Evolutionary conservation across 768 basidiomycete species (phyloP), one percentile per base, ranked within the genome.

Genomic region (Strobilomyces confusus): DNA sequence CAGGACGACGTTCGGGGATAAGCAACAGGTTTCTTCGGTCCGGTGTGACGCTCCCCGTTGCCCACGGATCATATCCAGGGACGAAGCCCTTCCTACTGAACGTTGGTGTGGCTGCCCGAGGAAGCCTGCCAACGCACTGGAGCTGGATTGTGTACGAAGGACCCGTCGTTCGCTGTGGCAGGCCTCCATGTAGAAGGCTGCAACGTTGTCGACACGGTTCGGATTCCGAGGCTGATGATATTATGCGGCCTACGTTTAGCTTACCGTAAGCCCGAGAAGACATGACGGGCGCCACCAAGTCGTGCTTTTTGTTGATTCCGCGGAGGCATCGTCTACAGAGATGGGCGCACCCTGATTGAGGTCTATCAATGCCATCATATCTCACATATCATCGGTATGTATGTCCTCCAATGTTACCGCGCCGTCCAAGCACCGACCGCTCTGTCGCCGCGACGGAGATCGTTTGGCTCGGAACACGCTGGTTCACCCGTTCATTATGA

Each of bases 381-480:
- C 29, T 29, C 29, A 29, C 29, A 9, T 29, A 29, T 29, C 29
- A n/a, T n/a, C n/a, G n/a, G 29, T 8, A 29, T 17, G 34, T 55
- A 56, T 44, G 41, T 55, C 38, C 44, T 15, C 52, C 46, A 20
- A 57, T 40, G 17, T 53, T 52, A 4, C 57, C 63, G 60, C 44
- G 55, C 65, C 66, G 57, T 51, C 41, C 56, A 65, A 59, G 50
- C 52, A 44, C 66, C 66, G 40, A 46, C 15, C 25, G 40, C 20
- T 33, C 15, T 57, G 25, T 29, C 20, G 23, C 38, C n/a, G 29
- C 34, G 33, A 54, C 43, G 6, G 32, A 15, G 40, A 23, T 29
- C 23, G 9, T 9, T 22, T 9, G n/a, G 6, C 32, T 23, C 13
- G 26, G 19, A 15, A 26, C 44, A 30, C 34, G 44, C 57, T 26